phyloP scores from a whole-genome alignment of 805 yeast genomes.

The Candida sanyiensis region DNA sequence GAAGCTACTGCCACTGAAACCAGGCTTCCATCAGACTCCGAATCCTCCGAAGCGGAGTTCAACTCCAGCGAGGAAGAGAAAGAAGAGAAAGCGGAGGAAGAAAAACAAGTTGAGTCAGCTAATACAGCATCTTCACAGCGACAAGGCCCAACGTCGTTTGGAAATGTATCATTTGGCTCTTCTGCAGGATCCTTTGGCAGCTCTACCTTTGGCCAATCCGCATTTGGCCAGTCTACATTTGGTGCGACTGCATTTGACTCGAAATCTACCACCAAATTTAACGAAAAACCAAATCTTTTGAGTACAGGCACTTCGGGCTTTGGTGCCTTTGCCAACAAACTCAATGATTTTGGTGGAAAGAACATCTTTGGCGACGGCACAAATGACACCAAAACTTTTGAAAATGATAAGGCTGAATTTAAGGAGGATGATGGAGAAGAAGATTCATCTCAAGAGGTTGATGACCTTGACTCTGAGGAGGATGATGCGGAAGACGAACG shows the following conservation, averaged over 20 bases:
- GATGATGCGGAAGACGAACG: constrained; percentile 1
- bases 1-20: neutral
- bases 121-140: constrained; percentile 2
- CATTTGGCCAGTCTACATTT: constrained; percentile 7
- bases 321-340: constrained; percentile 16
- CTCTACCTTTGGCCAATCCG: constrained; percentile 7
- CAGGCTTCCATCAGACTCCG: constrained; percentile 5
- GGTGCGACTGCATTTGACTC: constrained; percentile 3
- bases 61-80: constrained; percentile 8
- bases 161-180: neutral
- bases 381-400: no score
- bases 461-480: constrained; percentile 3
- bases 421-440: constrained; percentile 3
- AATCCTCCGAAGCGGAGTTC: constrained; percentile 6
- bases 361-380: constrained; percentile 14
- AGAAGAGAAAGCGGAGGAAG: neutral
- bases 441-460: constrained; percentile 2
- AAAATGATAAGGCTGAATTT: constrained; percentile 1
- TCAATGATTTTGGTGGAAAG: constrained; percentile 9
- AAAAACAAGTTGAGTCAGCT: neutral
- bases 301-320: constrained; percentile 12
- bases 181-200: neutral
- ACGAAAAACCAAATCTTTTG: neutral
- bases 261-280: neutral
- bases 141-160: constrained; percentile 3